Base-by-base conservation (phyloP, 306 rosid species). In the Prinsepia uniflora region DNA sequence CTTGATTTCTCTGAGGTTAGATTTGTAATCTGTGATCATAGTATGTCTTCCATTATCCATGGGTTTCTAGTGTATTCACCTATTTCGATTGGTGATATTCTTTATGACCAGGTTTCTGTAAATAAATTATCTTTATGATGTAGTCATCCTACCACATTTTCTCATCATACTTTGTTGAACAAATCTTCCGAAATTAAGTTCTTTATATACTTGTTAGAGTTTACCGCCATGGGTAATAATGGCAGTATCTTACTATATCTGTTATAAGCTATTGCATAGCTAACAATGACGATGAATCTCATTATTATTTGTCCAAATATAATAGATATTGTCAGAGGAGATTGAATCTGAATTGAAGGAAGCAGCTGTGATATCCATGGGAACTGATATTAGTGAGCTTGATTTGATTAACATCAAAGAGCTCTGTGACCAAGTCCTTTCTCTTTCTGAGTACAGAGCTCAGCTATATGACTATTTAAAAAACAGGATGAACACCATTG, bases 311-410 rank as follows among this genome's bases (percentile, higher is more conserved):
- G 22, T 14, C 13, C 44, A 72, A 62, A 17, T 40, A 60, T 67
- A 65, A 10, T 72, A 94, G 97, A 84, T 89, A 76, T 75, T 90
- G 85, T 56, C 89, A 0, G 96, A 94, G 50, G 97, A 90, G 58
- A 85, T 94, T 64, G 98, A 94, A 82, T 19, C 78, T 34, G 85
- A 87, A 60, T 56, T 94, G 82, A 94, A 94, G 83, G 97, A 94
- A 66, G 98, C 95, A 6, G 65, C 87, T 65, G 72, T 90, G 83
- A 90, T 94, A 71, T 94, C 97, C 12, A 94, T 94, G 97, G 98
- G 97, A 84, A 93, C 98, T 22, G 98, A 93, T 87, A 81, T 93
- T 70, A 94, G 94, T 70, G 98, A 93, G 64, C 89, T 90, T 71
- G 98, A 94, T 83, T 76, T 94, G 87, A 68, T 60, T 6, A 94